phyloP scores from a whole-genome alignment of 306 rosid genomes.

The Rosa persica region DNA sequence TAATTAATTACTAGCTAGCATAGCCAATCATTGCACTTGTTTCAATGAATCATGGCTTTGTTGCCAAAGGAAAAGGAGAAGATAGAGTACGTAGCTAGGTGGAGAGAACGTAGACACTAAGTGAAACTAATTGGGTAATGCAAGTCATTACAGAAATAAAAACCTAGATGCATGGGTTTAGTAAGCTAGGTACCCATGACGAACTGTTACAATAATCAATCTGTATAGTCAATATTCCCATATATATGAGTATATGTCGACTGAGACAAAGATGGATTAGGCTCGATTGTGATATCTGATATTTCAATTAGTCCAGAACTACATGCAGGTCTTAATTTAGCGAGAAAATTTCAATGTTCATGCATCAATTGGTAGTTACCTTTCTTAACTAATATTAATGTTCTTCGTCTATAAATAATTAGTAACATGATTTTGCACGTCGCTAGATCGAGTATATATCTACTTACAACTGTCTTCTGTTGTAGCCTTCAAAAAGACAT shows the following conservation, averaged over 20 bases:
- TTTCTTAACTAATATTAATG: background rate
- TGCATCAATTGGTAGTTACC: background rate
- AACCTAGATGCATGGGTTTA: no score
- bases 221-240: background rate
- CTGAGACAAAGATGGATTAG: background rate
- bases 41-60: background rate
- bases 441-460: background rate
- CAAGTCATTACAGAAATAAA: no score
- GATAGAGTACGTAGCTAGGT: background rate
- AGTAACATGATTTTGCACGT: background rate
- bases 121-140: background rate
- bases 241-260: background rate
- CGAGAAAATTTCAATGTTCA: conserved; percentile 1
- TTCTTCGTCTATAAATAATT: background rate
- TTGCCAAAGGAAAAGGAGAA: background rate
- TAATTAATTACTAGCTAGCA: background rate
- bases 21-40: conserved; percentile 7
- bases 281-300: background rate
- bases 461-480: background rate
- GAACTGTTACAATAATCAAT: background rate
- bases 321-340: background rate
- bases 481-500: background rate
- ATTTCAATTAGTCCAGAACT: background rate
- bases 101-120: background rate
- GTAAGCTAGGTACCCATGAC: no score